phyloP scores from a whole-genome alignment of 2,329 filamentous ascomycete species.

The Helminthosporium solani region DNA sequence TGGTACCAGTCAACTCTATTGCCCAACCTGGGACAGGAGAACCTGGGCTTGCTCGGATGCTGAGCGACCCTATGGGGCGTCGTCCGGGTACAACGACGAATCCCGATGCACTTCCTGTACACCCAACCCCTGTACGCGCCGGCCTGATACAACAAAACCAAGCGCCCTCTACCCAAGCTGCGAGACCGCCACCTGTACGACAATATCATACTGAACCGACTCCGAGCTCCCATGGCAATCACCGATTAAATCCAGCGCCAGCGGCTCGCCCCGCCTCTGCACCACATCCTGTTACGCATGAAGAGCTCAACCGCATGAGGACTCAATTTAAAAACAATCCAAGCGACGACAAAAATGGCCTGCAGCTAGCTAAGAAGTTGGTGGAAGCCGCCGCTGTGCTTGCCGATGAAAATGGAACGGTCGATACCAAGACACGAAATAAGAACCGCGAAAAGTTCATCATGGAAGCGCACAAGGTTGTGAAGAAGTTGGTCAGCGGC shows the following conservation, averaged over 20 bases:
- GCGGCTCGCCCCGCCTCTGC: slow-evolving; percentile 21
- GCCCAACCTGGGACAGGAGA: slow-evolving; percentile 35
- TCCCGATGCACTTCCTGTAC: slow-evolving; percentile 57
- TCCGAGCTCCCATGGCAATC: slow-evolving; percentile 35
- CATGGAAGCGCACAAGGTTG: slow-evolving; percentile 80
- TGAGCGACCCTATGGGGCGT: slow-evolving; percentile 30
- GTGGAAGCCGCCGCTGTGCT: slow-evolving; percentile 82
- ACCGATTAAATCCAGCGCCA: slow-evolving; percentile 17
- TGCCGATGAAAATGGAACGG: slow-evolving; percentile 71
- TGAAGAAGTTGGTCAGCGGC: slow-evolving; percentile 78
- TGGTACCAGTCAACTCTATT: slow-evolving; percentile 27
- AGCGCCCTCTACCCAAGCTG: slow-evolving; percentile 27
- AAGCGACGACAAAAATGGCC: slow-evolving; percentile 67
- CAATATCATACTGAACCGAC: slow-evolving; percentile 52
- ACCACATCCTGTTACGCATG: slow-evolving; percentile 65
- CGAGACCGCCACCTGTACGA: slow-evolving; percentile 54
- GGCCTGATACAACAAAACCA: slow-evolving; percentile 46
- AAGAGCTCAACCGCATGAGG: slow-evolving; percentile 75
- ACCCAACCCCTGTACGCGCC: slow-evolving; percentile 57
- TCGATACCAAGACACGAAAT: slow-evolving; percentile 63
- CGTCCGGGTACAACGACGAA: slow-evolving; percentile 49
- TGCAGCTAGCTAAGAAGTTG: slow-evolving; percentile 77
- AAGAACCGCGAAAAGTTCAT: slow-evolving; percentile 79
- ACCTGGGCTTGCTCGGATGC: slow-evolving; percentile 28
- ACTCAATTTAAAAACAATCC: slow-evolving; percentile 69